Evolutionary conservation across 2,329 filamentous ascomycete genomes (phyloP).

Genomic region (Elsinoe ampelina): DNA sequence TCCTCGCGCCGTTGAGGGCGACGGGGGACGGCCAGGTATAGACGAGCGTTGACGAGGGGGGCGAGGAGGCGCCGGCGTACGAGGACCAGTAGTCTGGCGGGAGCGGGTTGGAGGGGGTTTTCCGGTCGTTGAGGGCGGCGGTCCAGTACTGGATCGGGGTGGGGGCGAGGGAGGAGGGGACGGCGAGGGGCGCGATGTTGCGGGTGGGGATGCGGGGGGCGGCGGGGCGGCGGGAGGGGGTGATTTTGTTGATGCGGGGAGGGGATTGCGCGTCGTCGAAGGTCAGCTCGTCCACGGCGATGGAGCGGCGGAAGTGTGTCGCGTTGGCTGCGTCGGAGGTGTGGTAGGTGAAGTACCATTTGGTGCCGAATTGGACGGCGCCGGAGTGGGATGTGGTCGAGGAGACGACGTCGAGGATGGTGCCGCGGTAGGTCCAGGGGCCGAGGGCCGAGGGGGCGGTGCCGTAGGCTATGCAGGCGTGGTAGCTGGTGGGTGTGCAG

Average conservation of each 20-base stretch:
- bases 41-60: neutral
- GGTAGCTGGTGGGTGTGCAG: constrained; percentile 8
- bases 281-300: constrained; percentile 11
- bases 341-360: constrained; percentile 14
- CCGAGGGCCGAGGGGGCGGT: constrained; percentile 9
- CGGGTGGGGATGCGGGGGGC: neutral
- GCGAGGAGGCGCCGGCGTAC: neutral
- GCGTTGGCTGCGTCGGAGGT: constrained; percentile 7
- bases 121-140: neutral
- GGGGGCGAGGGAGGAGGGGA: neutral
- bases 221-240: neutral
- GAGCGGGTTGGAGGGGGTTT: neutral
- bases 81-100: constrained; percentile 11
- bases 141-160: neutral
- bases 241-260: constrained; percentile 9
- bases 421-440: constrained; percentile 14
- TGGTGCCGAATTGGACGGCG: constrained; percentile 12
- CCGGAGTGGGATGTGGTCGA: constrained; percentile 12
- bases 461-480: constrained; percentile 12
- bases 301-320: constrained; percentile 12
- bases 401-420: constrained; percentile 12
- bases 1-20: neutral
- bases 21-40: neutral
- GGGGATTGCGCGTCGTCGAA: constrained; percentile 8
- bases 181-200: neutral